Percentiles rank a stretch among this genome's conserved stretches.
Conservation (phyloP, 148 eudicot genomes). For the Nyssa sinensis region DNA sequence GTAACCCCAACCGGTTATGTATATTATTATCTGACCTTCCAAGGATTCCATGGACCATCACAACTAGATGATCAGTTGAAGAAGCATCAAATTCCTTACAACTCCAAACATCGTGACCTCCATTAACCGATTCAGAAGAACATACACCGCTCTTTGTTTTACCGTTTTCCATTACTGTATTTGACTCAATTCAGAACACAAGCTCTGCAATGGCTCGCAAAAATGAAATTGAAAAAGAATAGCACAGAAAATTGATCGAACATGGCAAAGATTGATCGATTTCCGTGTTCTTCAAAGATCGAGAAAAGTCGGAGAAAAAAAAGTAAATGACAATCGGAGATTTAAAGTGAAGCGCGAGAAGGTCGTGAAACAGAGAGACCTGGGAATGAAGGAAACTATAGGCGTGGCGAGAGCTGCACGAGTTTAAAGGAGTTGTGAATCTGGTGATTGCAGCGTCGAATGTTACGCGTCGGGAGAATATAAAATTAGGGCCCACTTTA, state of each 20-base stretch:
- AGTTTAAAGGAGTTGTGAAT: neutral
- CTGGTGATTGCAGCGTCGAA: no score
- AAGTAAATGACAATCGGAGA: no score
- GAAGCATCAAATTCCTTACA: constrained; percentile 44
- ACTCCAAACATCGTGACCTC: constrained; percentile 68
- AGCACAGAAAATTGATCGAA: neutral
- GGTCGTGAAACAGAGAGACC: neutral
- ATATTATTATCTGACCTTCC: constrained; percentile 54
- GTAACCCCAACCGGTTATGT: no score
- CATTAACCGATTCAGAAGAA: constrained; percentile 55
- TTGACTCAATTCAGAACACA: neutral
- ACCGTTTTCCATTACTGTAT: constrained; percentile 22
- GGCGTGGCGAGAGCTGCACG: neutral
- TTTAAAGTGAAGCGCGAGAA: no score
- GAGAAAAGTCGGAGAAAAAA: no score
- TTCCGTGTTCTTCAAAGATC: neutral
- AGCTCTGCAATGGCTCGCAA: neutral
- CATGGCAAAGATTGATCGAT: neutral
- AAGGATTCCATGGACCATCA: constrained; percentile 90
- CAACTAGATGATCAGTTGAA: constrained; percentile 85
- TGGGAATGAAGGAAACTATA: neutral
- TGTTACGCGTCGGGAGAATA: no score
- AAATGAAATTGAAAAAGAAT: neutral
- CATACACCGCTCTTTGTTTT: constrained; percentile 43
- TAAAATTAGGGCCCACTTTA: no score